Evolutionary conservation across 441 rosid species (phyloP).

Genomic region (Aquilaria agallochum): DNA sequence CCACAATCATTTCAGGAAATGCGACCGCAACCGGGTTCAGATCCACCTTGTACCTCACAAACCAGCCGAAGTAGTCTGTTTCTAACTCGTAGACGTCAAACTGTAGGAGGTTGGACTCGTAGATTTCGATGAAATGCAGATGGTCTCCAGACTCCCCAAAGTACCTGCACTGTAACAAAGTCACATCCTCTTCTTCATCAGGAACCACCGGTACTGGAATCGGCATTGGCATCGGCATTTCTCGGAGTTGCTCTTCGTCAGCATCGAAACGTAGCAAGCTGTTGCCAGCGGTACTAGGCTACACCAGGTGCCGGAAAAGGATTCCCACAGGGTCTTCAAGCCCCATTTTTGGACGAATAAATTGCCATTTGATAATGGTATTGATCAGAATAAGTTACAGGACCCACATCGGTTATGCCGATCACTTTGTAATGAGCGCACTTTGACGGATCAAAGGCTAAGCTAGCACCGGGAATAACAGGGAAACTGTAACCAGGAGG

Average conservation of each 20-base stretch:
- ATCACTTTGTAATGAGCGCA: slow-evolving; percentile 26
- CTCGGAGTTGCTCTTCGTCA: slow-evolving; percentile 16
- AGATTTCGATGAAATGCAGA: slow-evolving; percentile 28
- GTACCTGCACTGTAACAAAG: slow-evolving; percentile 8
- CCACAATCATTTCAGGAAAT: slow-evolving; percentile 19
- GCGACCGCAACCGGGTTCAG: slow-evolving; percentile 2
- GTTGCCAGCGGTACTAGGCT: slow-evolving; percentile 8
- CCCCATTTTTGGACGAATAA: slow-evolving; percentile 23
- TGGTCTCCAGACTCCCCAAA: slow-evolving; percentile 22
- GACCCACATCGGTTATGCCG: neutral
- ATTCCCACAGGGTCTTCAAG: slow-evolving; percentile 17
- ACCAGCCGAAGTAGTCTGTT: slow-evolving; percentile 25
- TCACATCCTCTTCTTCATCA: slow-evolving; percentile 5
- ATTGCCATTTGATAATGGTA: slow-evolving; percentile 14
- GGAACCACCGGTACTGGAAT: slow-evolving; percentile 6
- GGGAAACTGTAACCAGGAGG: neutral
- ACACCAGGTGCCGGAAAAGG: slow-evolving; percentile 1
- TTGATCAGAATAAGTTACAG: too few species aligned
- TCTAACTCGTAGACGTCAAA: slow-evolving; percentile 27
- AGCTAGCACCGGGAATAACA: slow-evolving; percentile 10
- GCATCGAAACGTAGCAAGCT: slow-evolving; percentile 12
- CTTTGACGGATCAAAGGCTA: slow-evolving; percentile 33
- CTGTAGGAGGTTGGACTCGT: slow-evolving; percentile 3
- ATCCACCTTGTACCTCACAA: slow-evolving; percentile 20
- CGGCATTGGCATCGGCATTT: slow-evolving; percentile 19